Percentiles rank a stretch among this genome's conserved stretches.
These are phyloP conservation scores for Truncatella angustata DNA, from an alignment of 2,329 filamentous ascomycete species.

Conservation along the genomic window DNA sequence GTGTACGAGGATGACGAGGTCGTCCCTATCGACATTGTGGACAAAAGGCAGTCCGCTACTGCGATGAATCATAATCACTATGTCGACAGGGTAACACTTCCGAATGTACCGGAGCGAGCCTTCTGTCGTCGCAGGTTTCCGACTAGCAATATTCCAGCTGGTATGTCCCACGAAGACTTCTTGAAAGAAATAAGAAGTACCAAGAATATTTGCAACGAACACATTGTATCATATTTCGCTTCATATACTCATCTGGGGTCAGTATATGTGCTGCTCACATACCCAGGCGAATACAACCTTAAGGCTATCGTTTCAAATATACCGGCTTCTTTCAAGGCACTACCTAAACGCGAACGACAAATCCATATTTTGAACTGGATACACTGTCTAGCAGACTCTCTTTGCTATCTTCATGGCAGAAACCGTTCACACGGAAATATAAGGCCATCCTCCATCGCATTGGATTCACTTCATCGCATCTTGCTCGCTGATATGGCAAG, in stretches of 20 bases:
- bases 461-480: conserved; percentile 63
- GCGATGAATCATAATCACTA: conserved; percentile 34
- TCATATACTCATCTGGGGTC: conserved; percentile 65
- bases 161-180: conserved; percentile 53
- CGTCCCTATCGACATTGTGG: conserved; percentile 66
- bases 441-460: conserved; percentile 67
- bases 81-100: conserved; percentile 61
- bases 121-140: conserved; percentile 59
- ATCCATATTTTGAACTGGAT: conserved; percentile 70
- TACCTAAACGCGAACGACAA: conserved; percentile 59
- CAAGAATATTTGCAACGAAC: conserved; percentile 60
- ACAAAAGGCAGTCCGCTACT: conserved; percentile 44
- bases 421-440: conserved; percentile 67
- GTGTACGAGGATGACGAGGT: conserved; percentile 66
- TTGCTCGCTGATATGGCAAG: conserved; percentile 63
- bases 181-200: conserved; percentile 59
- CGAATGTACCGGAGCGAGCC: conserved; percentile 55
- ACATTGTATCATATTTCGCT: conserved; percentile 69
- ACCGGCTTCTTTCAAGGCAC: conserved; percentile 59
- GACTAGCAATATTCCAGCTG: conserved; percentile 43
- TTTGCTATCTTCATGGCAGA: conserved; percentile 65
- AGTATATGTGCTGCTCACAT: conserved; percentile 66
- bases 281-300: conserved; percentile 64
- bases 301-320: conserved; percentile 65
- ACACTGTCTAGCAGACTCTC: conserved; percentile 67